A percentile compares a stretch with the other conserved stretches of the same genome.
Evolutionary conservation across 371 early-diverging fungal genomes (phyloP).

Genomic region (Catenaria anguillulae): DNA sequence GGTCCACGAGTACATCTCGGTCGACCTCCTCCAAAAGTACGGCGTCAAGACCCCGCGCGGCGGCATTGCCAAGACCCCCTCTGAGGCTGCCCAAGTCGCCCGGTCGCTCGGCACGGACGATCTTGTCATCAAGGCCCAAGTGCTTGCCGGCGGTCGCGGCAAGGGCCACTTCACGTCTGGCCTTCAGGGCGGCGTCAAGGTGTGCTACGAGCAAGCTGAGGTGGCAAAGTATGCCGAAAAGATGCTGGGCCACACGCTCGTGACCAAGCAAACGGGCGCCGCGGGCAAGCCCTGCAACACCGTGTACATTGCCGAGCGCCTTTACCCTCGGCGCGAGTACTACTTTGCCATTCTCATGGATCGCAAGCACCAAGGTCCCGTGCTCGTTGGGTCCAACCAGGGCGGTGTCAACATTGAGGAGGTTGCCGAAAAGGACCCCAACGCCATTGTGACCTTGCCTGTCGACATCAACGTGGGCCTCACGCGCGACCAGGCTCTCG

Average conservation of each 20-base stretch:
- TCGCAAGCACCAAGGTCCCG: conserved; percentile 71
- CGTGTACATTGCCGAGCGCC: conserved; percentile 86
- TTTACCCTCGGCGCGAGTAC: conserved; percentile 88
- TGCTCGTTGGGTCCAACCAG: conserved; percentile 85
- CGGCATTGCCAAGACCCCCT: conserved; percentile 68
- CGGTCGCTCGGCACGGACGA: conserved; percentile 64
- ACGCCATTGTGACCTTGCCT: conserved; percentile 72
- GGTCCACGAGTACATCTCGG: conserved; percentile 93
- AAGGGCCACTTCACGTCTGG: conserved; percentile 93
- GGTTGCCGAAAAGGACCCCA: conserved; percentile 86
- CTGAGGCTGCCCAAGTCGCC: conserved; percentile 78
- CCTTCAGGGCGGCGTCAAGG: conserved; percentile 88
- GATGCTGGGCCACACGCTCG: conserved; percentile 92
- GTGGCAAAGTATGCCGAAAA: conserved; percentile 73
- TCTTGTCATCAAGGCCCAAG: conserved; percentile 96
- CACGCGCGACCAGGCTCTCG: conserved; percentile 42
- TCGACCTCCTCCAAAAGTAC: conserved; percentile 75
- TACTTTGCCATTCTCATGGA: conserved; percentile 97
- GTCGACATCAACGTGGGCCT: conserved; percentile 58
- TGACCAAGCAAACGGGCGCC: conserved; percentile 97
- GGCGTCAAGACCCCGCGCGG: conserved; percentile 85
- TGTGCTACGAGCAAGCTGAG: conserved; percentile 55
- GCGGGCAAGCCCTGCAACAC: conserved; percentile 87
- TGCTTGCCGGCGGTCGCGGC: conserved; percentile 96
- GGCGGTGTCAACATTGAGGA: conserved; percentile 96